Base-by-base conservation (phyloP, 371 early-diverging fungal genomes). In the Lichtheimia ramosa region DNA sequence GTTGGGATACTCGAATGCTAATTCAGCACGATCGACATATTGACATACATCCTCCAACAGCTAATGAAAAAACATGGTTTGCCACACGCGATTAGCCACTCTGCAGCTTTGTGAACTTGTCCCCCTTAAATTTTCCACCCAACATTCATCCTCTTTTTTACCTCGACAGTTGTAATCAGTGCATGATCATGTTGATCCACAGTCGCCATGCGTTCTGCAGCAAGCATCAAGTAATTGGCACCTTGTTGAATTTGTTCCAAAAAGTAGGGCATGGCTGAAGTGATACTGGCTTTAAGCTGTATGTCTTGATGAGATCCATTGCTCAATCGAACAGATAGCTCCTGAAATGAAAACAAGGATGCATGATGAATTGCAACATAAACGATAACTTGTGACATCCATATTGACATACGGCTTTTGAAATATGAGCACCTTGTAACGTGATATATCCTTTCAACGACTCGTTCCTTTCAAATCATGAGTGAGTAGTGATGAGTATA, bases 201-300 rank as follows among this genome's bases (percentile, higher is more conserved):
- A 7, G 8, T 39, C 21, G 18, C 18, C 41, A 34, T 40, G 23
- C 65, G 57, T 43, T 69, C 54, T 21, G 63, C 54, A n/a, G 74
- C 77, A 48, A 77, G 24, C 3, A 55, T 57, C 23, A 77, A 39
- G 42, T 77, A 77, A 57, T 77, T 73, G 0, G 46, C 65, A 1
- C 72, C 67, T 57, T 74, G 74, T 41, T 74, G 74, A 50, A 73
- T 74, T 50, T 79, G 79, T 39, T 79, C 79, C 28, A 79, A 48
- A 48, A 73, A 71, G 46, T 78, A 78, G 23, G 79, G 79, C 8
- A 52, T 59, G 21, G 54, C 7, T 2, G 59, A 41, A 15, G 54
- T 54, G 23, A 79, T 73, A 20, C 60, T 57, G 3, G 69, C 65
- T 28, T 75, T 75, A 16, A 70, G 56, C 6, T 64, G 63, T 2